Conservation (phyloP, 106 monocot species). For the Amphibolis antarctica region DNA sequence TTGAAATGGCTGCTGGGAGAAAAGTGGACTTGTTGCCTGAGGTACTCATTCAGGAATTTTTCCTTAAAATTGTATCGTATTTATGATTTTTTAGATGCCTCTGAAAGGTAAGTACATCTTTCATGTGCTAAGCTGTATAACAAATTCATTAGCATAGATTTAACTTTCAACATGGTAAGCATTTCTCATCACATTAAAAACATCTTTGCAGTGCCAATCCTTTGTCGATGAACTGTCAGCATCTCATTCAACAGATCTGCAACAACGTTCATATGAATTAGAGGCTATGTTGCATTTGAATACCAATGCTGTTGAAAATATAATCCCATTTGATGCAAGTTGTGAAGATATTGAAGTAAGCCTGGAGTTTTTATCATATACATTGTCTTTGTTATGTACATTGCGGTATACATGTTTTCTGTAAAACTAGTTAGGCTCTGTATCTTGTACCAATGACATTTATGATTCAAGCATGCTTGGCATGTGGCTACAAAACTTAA, state of each 20-base stretch:
- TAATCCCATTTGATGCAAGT: slow-evolving; percentile 90
- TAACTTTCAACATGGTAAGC: background rate
- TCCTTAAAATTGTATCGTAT: background rate
- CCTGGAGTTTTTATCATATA: too few species aligned
- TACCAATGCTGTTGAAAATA: slow-evolving; percentile 44
- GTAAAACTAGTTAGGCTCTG: too few species aligned
- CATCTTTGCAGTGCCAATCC: slow-evolving; percentile 65
- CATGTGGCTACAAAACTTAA: too few species aligned
- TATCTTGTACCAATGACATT: too few species aligned
- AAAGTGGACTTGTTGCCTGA: slow-evolving; percentile 81
- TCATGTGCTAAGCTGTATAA: too few species aligned
- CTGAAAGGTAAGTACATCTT: too few species aligned
- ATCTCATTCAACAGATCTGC: slow-evolving; percentile 96
- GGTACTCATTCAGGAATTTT: slow-evolving; percentile 28
- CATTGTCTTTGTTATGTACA: too few species aligned
- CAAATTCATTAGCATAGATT: too few species aligned
- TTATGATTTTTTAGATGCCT: background rate
- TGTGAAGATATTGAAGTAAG: slow-evolving; percentile 97
- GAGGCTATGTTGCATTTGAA: slow-evolving; percentile 68
- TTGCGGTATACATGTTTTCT: too few species aligned
- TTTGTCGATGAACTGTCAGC: slow-evolving; percentile 80
- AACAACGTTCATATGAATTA: slow-evolving; percentile 89
- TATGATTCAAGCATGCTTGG: too few species aligned
- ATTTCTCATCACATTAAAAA: background rate
- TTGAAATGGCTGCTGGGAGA: slow-evolving; percentile 81